Evolutionary conservation across 2,329 filamentous ascomycete species (phyloP), one percentile per base, ranked within the genome.

Genomic region (Ophiostoma populinum): DNA sequence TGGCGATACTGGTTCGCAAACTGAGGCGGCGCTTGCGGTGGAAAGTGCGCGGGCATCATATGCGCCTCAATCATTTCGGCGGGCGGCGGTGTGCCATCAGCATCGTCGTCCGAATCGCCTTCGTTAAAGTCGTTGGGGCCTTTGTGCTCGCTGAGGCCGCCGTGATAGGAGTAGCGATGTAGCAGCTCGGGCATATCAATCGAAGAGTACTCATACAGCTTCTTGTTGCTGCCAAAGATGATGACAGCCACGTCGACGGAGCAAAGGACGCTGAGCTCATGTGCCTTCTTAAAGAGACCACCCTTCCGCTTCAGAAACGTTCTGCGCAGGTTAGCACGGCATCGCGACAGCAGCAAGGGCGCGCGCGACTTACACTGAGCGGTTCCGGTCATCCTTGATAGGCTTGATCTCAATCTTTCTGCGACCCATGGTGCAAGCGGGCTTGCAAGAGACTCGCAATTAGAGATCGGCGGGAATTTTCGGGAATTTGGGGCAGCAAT

Each of bases 341-440:
- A 7, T 13, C 13, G 18, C 38, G 10, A 16, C 8, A 11, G 16
- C 11, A 19, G 10, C 21, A 20, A 29, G 32, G n/a, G 11, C 21
- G 32, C 34, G 13, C 21, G 21, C 37, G 43, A 43, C 82, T 59
- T 83, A 94, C 86, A 94, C 86, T 51, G 86, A 93, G 55, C 86
- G 83, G 55, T 94, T 94, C 51, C 86, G 75, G 59, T 94, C 86
- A 74, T 94, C 86, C 61, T 93, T 94, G 68, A 95, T 95, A 48
- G 87, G 83, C 63, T 94, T 94, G 67, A 98, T 95, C 65, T 95
- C 90, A 55, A 98, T 98, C 74, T 98, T 98, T 70, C 90, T 76
- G 58, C 90, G 78, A 57, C 90, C 90, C 90, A 98, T 98, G 36
- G 54, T 60, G 56, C 15, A 24, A n/a, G n/a, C n/a, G 33, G 34